A percentile compares a stretch with the other conserved stretches of the same genome.
These are phyloP conservation scores for Euphorbia celastroides DNA, from an alignment of 441 rosid species.

Conservation along the genomic window DNA sequence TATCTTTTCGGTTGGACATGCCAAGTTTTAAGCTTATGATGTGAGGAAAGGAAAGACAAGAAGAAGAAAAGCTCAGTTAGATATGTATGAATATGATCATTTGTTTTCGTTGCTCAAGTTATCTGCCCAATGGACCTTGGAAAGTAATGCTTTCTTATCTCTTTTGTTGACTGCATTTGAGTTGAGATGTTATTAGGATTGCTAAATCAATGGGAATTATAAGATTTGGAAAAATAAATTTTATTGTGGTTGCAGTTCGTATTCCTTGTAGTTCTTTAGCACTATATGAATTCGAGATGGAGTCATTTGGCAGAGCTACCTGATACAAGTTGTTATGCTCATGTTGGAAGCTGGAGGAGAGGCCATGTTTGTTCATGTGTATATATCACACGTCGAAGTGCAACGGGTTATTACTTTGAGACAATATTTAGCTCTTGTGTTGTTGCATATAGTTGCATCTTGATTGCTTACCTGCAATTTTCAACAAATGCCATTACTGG, in stretches of 20 bases:
- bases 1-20: conserved; percentile 30
- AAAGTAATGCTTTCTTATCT: conserved; percentile 29
- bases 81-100: conserved; percentile 38
- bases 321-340: conserved; percentile 16
- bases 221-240: conserved; percentile 22
- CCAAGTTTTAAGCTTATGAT: conserved; percentile 30
- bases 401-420: conserved; percentile 17
- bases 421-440: conserved; percentile 7
- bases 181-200: conserved; percentile 26
- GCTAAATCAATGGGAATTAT: conserved; percentile 20
- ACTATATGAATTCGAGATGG: conserved; percentile 6
- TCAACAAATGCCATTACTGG: no score
- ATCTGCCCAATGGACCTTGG: conserved; percentile 27
- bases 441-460: conserved; percentile 6
- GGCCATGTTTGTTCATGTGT: conserved; percentile 9
- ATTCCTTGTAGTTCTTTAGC: conserved; percentile 13
- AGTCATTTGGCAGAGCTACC: conserved; percentile 14
- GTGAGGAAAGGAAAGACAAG: conserved; percentile 42
- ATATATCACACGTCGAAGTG: conserved; percentile 13
- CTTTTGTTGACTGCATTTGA: conserved; percentile 24
- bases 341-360: neutral
- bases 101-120: conserved; percentile 31
- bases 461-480: neutral
- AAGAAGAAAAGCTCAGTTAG: conserved; percentile 31
- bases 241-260: conserved; percentile 12